phyloP scores from a whole-genome alignment of 257 asterid genomes.

The Paulownia fortunei region DNA sequence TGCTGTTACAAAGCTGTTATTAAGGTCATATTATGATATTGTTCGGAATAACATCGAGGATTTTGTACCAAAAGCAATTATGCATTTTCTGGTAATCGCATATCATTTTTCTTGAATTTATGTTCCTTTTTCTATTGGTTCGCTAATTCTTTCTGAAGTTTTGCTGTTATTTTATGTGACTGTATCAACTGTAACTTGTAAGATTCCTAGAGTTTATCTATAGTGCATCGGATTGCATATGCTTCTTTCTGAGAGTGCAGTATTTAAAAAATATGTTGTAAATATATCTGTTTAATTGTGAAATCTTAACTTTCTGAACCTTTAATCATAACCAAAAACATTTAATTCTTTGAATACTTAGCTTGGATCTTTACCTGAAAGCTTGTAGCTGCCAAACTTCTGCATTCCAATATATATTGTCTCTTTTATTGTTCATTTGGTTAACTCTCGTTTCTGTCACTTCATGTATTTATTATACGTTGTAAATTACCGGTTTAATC shows the following conservation, averaged over 20 bases:
- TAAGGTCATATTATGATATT: slow-evolving; percentile 72
- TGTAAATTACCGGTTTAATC: background rate
- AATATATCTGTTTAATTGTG: background rate
- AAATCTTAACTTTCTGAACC: background rate
- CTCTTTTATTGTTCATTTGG: background rate
- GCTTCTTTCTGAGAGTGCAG: background rate
- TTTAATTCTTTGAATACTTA: background rate
- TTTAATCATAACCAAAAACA: background rate
- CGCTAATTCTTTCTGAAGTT: background rate
- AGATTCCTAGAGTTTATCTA: background rate
- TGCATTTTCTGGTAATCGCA: slow-evolving; percentile 71
- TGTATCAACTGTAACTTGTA: background rate
- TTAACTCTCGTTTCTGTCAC: background rate
- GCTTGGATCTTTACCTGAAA: slow-evolving; percentile 5
- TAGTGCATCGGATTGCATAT: background rate
- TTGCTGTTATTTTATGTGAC: background rate
- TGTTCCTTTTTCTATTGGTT: background rate
- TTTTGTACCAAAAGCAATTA: slow-evolving; percentile 74
- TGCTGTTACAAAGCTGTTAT: slow-evolving; percentile 53
- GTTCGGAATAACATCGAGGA: slow-evolving; percentile 74
- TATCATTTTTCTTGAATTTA: slow-evolving; percentile 12
- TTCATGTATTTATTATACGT: background rate
- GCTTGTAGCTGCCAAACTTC: background rate
- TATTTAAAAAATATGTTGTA: background rate
- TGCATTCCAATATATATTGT: background rate